Evolutionary conservation across 129 eudicot genomes (phyloP).

Genomic region (Sambucus nigra): DNA sequence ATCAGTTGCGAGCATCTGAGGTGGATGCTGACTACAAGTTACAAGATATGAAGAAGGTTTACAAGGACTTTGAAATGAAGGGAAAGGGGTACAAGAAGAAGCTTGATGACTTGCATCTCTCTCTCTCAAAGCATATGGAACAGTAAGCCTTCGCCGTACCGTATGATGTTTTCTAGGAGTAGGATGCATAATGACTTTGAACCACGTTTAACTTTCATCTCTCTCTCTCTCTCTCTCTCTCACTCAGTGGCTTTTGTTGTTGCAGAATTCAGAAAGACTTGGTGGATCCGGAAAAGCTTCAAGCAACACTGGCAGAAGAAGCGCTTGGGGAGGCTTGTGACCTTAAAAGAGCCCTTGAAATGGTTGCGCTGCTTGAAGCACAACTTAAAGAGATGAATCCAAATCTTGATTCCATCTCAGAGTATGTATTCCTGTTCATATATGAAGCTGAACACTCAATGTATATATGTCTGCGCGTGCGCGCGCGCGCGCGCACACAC

Average conservation of each 20-base stretch:
- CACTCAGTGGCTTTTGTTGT: not conserved
- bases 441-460: not conserved
- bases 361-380: conserved; percentile 77
- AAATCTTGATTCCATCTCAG: conserved; percentile 90
- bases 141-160: conserved; percentile 57
- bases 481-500: too few species aligned
- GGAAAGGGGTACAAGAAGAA: conserved; percentile 75
- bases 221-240: too few species aligned
- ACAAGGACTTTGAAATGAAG: conserved; percentile 72
- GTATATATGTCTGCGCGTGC: not conserved
- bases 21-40: conserved; percentile 95
- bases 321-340: conserved; percentile 44
- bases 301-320: conserved; percentile 62
- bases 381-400: conserved; percentile 97
- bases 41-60: conserved; percentile 71
- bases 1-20: conserved; percentile 84
- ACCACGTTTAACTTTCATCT: not conserved
- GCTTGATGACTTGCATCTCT: conserved; percentile 54
- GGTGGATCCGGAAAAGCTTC: conserved; percentile 85
- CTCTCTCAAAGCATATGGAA: conserved; percentile 70
- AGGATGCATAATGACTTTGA: not conserved
- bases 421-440: conserved; percentile 39
- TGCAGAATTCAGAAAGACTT: conserved; percentile 77
- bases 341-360: conserved; percentile 69
- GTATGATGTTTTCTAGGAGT: not conserved